These are phyloP conservation scores for Tilletia caries DNA, from an alignment of 1,284 basidiomycete genomes.

Conservation along the genomic window DNA sequence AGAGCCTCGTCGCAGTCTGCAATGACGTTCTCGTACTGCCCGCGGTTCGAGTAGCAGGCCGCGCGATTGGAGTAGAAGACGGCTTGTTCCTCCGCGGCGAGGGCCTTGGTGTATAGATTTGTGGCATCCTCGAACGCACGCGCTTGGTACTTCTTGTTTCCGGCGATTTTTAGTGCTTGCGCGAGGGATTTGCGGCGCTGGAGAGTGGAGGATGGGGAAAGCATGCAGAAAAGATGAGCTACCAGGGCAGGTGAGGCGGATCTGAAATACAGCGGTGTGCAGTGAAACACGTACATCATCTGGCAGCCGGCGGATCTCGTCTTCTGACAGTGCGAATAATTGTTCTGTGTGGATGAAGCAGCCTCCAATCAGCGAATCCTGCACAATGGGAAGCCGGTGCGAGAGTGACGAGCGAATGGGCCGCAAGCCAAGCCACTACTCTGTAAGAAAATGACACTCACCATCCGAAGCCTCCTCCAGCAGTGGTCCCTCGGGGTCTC, in stretches of 20 bases:
- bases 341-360: conserved; percentile 21
- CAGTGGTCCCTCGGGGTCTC: conserved; percentile 35
- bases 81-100: conserved; percentile 82
- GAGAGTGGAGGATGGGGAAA: neutral
- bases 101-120: conserved; percentile 73
- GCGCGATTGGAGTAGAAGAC: conserved; percentile 97
- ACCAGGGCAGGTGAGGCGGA: neutral
- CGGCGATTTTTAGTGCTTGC: conserved; percentile 76
- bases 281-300: conserved; percentile 25
- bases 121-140: conserved; percentile 75
- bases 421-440: too few relatives aligned
- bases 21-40: conserved; percentile 77
- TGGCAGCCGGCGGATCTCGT: conserved; percentile 43
- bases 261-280: neutral
- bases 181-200: conserved; percentile 75
- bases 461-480: conserved; percentile 47
- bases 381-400: neutral
- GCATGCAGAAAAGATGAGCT: neutral
- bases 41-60: conserved; percentile 91
- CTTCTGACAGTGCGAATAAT: conserved; percentile 38
- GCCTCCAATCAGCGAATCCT: neutral
- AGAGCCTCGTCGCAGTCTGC: conserved; percentile 86
- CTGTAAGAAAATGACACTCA: neutral
- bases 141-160: conserved; percentile 81
- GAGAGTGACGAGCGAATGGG: neutral